Evolutionary conservation across 2,329 filamentous ascomycete species (phyloP), one percentile per base, ranked within the genome.

Genomic region (Fonsecaea pugnacius): DNA sequence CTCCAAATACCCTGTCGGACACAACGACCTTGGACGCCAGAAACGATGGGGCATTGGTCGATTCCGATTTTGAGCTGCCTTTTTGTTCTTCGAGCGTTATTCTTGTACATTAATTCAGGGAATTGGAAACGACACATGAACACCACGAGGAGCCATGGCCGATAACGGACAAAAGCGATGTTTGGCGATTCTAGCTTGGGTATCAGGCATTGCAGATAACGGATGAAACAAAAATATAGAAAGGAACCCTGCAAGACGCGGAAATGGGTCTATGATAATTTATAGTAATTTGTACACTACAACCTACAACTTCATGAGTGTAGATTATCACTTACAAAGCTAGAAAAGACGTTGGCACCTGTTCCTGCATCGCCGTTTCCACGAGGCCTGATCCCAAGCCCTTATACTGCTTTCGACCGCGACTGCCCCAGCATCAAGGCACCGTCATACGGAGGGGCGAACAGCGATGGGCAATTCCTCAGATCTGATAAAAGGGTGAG

Each of bases 11-110:
- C 65, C 58, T 18, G 33, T 57, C 16, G 16, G 56, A 12, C 52
- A 64, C 36, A 24, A 30, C 16, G 63, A 65, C 40, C 30, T 57
- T 33, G 63, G 63, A 9, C 24, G 63, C 4, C 60, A 62, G 54
- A 68, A 63, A 58, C 58, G 38, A 32, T 62, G 63, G 54, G 56
- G 58, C 21, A 16, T 68, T 16, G 66, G 66, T 3, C 33, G 58
- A 4, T 61, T 65, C 21, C 53, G 63, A 35, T 53, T 63, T 35
- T 67, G 9, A 48, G 18, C 43, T 18, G 18, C 10, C 21, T 24
- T 8, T 48, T 10, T 5, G 4, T 12, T 27, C 12, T 18, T 48
- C 21, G 21, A 24, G 9, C 21, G 21, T 27, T 27, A 10, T 48
- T 18, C n/a, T 4, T 48, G 43, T 18, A 21, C 40, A 46, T 21